Base-by-base conservation (phyloP, 2,329 filamentous ascomycete genomes). In the Helminthosporium solani region DNA sequence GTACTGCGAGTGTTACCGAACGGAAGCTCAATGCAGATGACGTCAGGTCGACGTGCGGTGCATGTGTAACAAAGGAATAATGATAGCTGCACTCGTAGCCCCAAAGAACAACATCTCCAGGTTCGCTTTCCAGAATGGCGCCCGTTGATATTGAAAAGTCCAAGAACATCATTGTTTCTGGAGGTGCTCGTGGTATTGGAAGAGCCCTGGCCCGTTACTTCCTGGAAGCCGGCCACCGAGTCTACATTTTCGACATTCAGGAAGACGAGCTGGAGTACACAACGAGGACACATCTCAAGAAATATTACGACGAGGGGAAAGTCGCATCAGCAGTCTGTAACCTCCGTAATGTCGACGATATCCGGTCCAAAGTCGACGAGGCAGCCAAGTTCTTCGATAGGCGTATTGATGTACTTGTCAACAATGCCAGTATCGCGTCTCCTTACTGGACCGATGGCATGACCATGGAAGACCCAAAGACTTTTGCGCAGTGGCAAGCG, bases 151-250 rank as follows among this genome's bases (percentile, higher is more conserved):
- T 52, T 9, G 31, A 39, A 35, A 37, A 51, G 25, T 59, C 62
- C 15, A 67, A 61, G 40, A 67, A 70, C 25, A 59, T 70, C 42
- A 56, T 74, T 53, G 65, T 74, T 31, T 70, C 65, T 25, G 75
- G 74, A 19, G 74, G 70, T 20, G 74, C 73, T 4, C 69, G 70
- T 34, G 76, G 75, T n/a, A 77, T 79, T 47, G 75, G 77, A 12
- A 67, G 76, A 40, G 71, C 68, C 23, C 56, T 77, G 27, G 69
- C 70, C n/a, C 71, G 75, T 19, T 73, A 76, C 48, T 71, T 74
- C 42, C 73, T 74, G 34, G 61, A 70, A 52, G 61, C 61, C 15
- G 74, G 75, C 23, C 71, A 77, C 58, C 70, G 70, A 31, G 71
- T 77, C 49, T 77, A 72, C 60, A 70, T 78, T 30, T 64, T 78